phyloP scores from a whole-genome alignment of 2,329 filamentous ascomycete genomes.

The Polytolypa hystricis region DNA sequence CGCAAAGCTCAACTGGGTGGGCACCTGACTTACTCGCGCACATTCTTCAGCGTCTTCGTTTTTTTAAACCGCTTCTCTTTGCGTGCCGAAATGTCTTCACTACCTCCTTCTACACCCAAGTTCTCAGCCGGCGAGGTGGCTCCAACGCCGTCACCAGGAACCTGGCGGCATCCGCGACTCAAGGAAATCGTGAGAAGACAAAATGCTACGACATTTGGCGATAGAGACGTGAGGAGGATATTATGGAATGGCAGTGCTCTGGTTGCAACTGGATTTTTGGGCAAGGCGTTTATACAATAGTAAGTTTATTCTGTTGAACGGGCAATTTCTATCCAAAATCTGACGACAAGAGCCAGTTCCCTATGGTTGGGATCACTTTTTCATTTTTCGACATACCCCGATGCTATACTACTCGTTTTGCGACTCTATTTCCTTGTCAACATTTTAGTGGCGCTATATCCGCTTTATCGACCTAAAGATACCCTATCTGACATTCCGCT shows the following conservation, averaged over 20 bases:
- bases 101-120: constrained; percentile 33
- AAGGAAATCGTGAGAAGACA: constrained; percentile 77
- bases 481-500: constrained; percentile 80
- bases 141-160: constrained; percentile 47
- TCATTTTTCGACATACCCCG: constrained; percentile 28
- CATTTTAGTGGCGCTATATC: constrained; percentile 58
- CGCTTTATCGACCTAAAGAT: constrained; percentile 62
- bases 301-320: constrained; percentile 11
- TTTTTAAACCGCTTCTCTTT: background rate
- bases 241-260: constrained; percentile 54
- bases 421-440: constrained; percentile 58
- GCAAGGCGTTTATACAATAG: constrained; percentile 28
- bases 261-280: constrained; percentile 37
- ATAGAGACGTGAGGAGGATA: constrained; percentile 62
- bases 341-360: constrained; percentile 20
- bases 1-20: no score
- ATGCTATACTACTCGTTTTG: constrained; percentile 42
- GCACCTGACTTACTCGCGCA: no score
- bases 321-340: background rate
- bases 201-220: constrained; percentile 65
- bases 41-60: background rate
- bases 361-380: constrained; percentile 26
- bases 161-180: constrained; percentile 82
- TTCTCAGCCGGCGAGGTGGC: constrained; percentile 17
- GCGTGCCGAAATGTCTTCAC: constrained; percentile 22